Evolutionary conservation across 2,329 filamentous ascomycete species (phyloP), one percentile per base, ranked within the genome.

Genomic region (Phaeosphaeria sp.): DNA sequence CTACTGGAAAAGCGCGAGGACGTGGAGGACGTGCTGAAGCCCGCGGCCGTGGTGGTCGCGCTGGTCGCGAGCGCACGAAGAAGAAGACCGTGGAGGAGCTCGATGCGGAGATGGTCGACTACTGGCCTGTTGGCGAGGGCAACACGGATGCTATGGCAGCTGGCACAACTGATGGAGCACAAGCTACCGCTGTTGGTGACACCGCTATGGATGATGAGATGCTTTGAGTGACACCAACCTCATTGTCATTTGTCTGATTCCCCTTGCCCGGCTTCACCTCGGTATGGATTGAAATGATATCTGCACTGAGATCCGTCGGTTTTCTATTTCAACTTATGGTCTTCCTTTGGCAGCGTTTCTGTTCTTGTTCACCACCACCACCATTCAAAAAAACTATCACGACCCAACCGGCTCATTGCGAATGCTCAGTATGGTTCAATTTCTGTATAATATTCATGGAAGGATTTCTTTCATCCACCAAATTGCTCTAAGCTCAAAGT

Each of bases 41-140:
- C 53, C 64, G 68, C 56, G 78, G 80, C 63, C 82, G 80, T 62
- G 73, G 68, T 62, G 73, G 68, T 17, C 72, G 72, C 50, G 71
- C 67, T 39, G 82, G 79, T 46, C 81, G 80, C 63, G 79, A 80
- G 68, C 85, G 82, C 62, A 82, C 79, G 83, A 80, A 84, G 82
- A 98, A 98, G 90, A 99, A 98, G 91, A 96, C 93, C 0, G 88
- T 90, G 1, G 94, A 97, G 76, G 93, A 99, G 81, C 88, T 99
- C 23, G 95, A 99, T 77, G 93, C 92, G 4, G 95, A 99, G 78
- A 99, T 99, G 95, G 89, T 88, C 20, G 95, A 98, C 78, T 99
- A 99, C 82, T 98, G 96, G 76, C 87, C 84, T 52, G 75, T 77
- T 27, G 80, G 74, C 49, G 74, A 77, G 39, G 80, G 79, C 52